Percentiles rank a stretch among this genome's conserved stretches.
Evolutionary conservation across 768 basidiomycete genomes (phyloP).

Genomic region (Lactarius trivialis): DNA sequence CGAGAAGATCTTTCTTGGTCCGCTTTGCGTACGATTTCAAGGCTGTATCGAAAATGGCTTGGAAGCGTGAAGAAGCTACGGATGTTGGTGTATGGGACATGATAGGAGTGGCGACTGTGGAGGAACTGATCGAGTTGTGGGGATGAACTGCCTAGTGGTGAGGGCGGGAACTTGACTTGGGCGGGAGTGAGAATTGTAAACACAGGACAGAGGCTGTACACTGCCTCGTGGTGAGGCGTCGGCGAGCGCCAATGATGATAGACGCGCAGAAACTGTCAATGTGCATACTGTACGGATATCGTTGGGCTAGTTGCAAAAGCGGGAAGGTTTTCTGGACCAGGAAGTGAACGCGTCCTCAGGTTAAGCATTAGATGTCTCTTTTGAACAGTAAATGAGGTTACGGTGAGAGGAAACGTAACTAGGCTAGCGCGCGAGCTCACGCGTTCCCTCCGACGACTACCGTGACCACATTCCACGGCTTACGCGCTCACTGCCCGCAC

Average conservation of each 20-base stretch:
- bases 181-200: not conserved
- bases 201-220: not conserved
- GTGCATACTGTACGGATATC: too few species aligned
- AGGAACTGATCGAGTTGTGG: not conserved
- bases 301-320: too few species aligned
- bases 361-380: too few species aligned
- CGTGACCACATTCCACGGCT: too few species aligned
- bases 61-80: not conserved
- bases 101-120: not conserved
- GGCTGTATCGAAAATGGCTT: not conserved
- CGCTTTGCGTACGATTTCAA: not conserved
- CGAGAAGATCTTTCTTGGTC: not conserved
- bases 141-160: not conserved
- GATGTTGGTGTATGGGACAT: not conserved
- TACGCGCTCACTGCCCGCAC: too few species aligned
- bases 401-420: too few species aligned
- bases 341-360: too few species aligned
- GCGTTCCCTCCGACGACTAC: too few species aligned
- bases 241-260: not conserved
- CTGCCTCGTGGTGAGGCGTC: not conserved
- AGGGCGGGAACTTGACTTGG: too few species aligned
- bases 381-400: too few species aligned
- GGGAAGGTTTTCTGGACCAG: too few species aligned
- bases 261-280: not conserved
- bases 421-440: too few species aligned